Base-by-base conservation (phyloP, 2,329 filamentous ascomycete species). In the Cercospora sojina region DNA sequence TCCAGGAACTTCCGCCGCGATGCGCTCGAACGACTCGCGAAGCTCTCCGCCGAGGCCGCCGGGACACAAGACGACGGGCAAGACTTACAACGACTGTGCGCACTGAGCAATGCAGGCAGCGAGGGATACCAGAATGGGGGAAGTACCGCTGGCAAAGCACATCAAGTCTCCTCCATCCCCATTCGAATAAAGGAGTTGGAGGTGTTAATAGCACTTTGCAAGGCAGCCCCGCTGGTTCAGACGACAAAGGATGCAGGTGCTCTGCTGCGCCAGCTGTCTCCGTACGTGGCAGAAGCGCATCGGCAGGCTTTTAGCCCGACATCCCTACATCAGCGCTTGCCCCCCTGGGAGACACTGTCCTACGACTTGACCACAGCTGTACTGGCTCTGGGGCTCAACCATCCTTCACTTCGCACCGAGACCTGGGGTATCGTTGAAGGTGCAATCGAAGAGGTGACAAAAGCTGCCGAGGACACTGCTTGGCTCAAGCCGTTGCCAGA, bases 151-250 rank as follows among this genome's bases (percentile, higher is more conserved):
- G 64, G 61, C 10, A 67, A 68, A 43, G 32, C 57, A 59, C 49
- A 43, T 38, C 59, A 25, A 57, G 67, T 68, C 20, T 72, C 75
- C 7, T 71, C 72, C 23, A 73, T 79, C 10, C 78, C 77, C 1
- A 83, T 82, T 77, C 79, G 89, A 62, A 88, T 93, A 62, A 89
- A 91, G 74, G 96, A 99, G 83, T 90, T 97, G 72, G 94, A 99
- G 78, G 91, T 96, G 62, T 85, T 99, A 27, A 82, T 98, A 27
- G 92, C 95, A 51, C 84, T 99, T 27, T 98, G 94, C 83, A 94
- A 93, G 80, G 92, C 94, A 62, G 92, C 93, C 3, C 90, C 92
- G 3, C 85, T 88, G 25, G 84, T 98, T 27, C 85, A 88, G 61
- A 88, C 87, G 55, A 79, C 82, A 49, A 87, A 91, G 67, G 90